Percentiles rank a stretch among this genome's conserved stretches.
phyloP scores from a whole-genome alignment of 208 protist species.

The Trypanosoma melophagium region DNA sequence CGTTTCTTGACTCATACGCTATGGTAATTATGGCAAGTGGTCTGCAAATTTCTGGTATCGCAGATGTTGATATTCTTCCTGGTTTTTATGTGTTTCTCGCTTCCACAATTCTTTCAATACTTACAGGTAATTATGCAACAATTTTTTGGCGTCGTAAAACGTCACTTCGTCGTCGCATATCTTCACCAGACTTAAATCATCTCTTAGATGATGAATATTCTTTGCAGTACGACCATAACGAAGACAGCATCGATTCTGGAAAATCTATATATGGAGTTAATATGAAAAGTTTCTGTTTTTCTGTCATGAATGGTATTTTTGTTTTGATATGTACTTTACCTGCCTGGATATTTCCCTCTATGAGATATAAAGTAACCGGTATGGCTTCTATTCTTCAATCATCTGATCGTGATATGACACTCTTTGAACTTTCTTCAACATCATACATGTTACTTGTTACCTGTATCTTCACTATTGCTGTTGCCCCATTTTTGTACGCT shows the following conservation, averaged over 20 bases:
- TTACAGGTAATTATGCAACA: slow-evolving; percentile 65
- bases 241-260: background rate
- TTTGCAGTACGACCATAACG: background rate
- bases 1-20: slow-evolving; percentile 77
- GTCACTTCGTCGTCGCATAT: background rate
- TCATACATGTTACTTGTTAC: slow-evolving; percentile 22
- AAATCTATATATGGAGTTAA: background rate
- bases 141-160: slow-evolving; percentile 53
- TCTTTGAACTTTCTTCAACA: slow-evolving; percentile 29
- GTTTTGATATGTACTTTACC: slow-evolving; percentile 34
- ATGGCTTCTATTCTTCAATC: slow-evolving; percentile 33
- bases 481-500: slow-evolving; percentile 48
- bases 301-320: background rate
- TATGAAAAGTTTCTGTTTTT: background rate
- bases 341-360: slow-evolving; percentile 33
- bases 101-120: slow-evolving; percentile 29
- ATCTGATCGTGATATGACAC: slow-evolving; percentile 14
- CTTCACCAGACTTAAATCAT: background rate
- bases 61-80: slow-evolving; percentile 23
- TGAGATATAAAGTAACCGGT: slow-evolving; percentile 38
- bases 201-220: background rate
- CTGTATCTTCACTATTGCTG: slow-evolving; percentile 38
- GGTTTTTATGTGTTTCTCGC: slow-evolving; percentile 38
- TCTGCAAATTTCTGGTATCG: slow-evolving; percentile 44
- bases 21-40: slow-evolving; percentile 69